A percentile compares a stretch with the other conserved stretches of the same genome.
Evolutionary conservation across 768 basidiomycete species (phyloP).

Genomic region (Trametes gibbosa): DNA sequence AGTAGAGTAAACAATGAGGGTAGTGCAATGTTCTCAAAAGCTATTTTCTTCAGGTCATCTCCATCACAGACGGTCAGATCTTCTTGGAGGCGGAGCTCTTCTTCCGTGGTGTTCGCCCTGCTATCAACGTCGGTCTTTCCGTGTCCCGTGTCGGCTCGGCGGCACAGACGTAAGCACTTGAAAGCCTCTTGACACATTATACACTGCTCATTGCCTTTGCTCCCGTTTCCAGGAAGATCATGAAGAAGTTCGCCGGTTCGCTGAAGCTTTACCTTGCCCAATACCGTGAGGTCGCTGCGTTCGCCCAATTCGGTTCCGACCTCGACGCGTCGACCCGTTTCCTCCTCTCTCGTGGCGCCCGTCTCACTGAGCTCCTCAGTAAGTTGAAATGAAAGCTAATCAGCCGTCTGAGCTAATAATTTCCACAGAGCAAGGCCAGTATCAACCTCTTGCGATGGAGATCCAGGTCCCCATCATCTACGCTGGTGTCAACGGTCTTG

Average conservation of each 20-base stretch:
- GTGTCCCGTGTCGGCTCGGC: conserved; percentile 99
- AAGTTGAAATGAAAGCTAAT: conserved; percentile 28
- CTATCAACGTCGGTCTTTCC: conserved; percentile 99
- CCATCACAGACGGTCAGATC: conserved; percentile 99
- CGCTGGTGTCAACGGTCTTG: conserved; percentile 99
- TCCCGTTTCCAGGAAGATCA: conserved; percentile 70
- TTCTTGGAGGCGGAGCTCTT: conserved; percentile 99
- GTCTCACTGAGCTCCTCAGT: conserved; percentile 96
- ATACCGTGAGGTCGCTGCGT: conserved; percentile 99
- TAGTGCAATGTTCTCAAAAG: background rate
- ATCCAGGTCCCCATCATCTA: conserved; percentile 98
- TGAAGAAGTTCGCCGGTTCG: conserved; percentile 99
- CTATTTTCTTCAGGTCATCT: conserved; percentile 77
- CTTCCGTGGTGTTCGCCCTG: conserved; percentile 99
- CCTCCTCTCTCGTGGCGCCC: conserved; percentile 96
- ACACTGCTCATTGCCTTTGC: background rate
- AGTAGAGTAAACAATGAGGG: conserved; percentile 25
- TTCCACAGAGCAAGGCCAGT: conserved; percentile 90
- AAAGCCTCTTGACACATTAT: background rate
- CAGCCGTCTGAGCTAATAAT: conserved; percentile 18
- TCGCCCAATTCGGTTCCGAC: conserved; percentile 99
- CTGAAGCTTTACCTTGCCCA: conserved; percentile 99
- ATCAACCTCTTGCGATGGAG: conserved; percentile 92
- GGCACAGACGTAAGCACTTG: conserved; percentile 86
- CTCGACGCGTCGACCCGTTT: conserved; percentile 99